Evolutionary conservation across 73 alveolate genomes (phyloP), one percentile per base, ranked within the genome.

Genomic region (Paramecium bursaria): DNA sequence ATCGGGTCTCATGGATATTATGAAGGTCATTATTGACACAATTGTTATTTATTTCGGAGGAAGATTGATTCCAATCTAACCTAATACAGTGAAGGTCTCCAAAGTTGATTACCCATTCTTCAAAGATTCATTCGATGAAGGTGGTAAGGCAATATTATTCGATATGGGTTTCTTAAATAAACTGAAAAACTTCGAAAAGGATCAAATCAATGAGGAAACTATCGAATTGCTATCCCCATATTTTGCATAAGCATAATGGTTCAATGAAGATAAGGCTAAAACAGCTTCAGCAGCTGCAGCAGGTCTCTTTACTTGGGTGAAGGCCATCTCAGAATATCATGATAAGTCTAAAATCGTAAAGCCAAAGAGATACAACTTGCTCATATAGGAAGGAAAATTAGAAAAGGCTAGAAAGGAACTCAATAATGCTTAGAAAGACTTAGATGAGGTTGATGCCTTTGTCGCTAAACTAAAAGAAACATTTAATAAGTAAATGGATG

Each of bases 131-230:
- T 96, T 93, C 74, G 99, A 96, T 46, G 98, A 91, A 75, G 92
- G 57, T 85, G 91, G 98, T 51, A 96, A 93, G 86, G 25, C 80
- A 27, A 93, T 94, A 17, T 55, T 95, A 85, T 80, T 75, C 75
- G 96, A 91, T 67, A 90, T 90, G 89, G 75, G 75, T 79, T 95
- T 96, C 97, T 74, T 96, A 88, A 90, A 74, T 77, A 82, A 79
- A 50, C 86, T 95, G 77, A 51, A 92, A 42, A 97, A 95, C 50
- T 96, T 90, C 49, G 99, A 96, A 51, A 96, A 95, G 90, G 99
- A 96, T 67, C 87, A 93, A 85, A 97, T 97, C 90, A 98, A 97
- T 86, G 99, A 98, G 74, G 99, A 97, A 91, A 97, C 99, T 11
- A 92, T 96, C 89, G 99, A 96, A 91, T 90, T 98, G 48, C 92